Conservation (phyloP, 768 basidiomycete genomes). For the Agaricus blazei region DNA sequence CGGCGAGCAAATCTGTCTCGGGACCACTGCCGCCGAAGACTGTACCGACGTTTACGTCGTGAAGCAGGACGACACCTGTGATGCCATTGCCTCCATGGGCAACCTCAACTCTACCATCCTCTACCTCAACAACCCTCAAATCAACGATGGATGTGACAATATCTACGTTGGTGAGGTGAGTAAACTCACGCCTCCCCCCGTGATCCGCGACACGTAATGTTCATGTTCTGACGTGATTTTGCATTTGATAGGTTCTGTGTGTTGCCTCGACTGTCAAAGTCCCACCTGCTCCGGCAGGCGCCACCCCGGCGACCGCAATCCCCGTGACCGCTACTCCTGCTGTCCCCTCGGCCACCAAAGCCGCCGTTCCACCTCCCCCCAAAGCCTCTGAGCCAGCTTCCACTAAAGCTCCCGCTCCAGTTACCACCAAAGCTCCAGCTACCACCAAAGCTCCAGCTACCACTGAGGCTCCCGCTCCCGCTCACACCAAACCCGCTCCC, state of each 20-base stretch:
- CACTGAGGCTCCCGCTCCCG: too few relatives aligned
- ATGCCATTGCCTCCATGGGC: slow-evolving; percentile 31
- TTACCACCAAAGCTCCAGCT: too few relatives aligned
- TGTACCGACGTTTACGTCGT: slow-evolving; percentile 61
- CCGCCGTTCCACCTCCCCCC: slow-evolving; percentile 1
- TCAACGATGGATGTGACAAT: slow-evolving; percentile 51
- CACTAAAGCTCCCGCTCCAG: too few relatives aligned
- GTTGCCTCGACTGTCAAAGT: slow-evolving; percentile 32
- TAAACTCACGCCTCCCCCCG: slow-evolving; percentile 1
- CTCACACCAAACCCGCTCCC: too few relatives aligned
- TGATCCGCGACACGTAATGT: neutral
- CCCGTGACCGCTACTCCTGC: slow-evolving; percentile 26
- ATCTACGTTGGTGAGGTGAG: slow-evolving; percentile 74
- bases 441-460: too few relatives aligned
- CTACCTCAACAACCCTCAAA: slow-evolving; percentile 70
- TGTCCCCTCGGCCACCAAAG: slow-evolving; percentile 16
- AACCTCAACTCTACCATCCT: slow-evolving; percentile 52
- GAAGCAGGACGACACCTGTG: slow-evolving; percentile 51
- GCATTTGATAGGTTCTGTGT: slow-evolving; percentile 47
- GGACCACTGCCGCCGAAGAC: slow-evolving; percentile 45
- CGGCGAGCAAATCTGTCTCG: slow-evolving; percentile 56
- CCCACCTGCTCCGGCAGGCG: slow-evolving; percentile 34
- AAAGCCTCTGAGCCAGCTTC: too few relatives aligned
- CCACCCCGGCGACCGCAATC: slow-evolving; percentile 21
- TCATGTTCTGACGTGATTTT: neutral